Evolutionary conservation across 2,329 filamentous ascomycete species (phyloP).

Genomic region (Claviceps spartinae): DNA sequence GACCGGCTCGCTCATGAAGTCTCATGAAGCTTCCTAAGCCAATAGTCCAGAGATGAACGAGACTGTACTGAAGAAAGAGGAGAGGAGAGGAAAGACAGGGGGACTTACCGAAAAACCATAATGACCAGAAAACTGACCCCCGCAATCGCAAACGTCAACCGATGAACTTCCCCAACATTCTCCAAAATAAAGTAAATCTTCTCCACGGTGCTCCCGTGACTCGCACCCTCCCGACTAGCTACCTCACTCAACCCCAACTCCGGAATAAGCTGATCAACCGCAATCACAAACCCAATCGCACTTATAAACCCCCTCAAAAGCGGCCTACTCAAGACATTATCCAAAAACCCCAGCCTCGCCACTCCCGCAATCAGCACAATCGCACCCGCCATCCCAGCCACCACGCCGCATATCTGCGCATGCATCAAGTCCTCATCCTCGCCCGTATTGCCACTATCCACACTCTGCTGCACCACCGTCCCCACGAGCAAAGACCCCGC

Average conservation of each 20-base stretch:
- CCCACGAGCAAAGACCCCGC: conserved; percentile 85
- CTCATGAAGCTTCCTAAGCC: no score
- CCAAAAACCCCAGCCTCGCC: conserved; percentile 77
- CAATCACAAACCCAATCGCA: conserved; percentile 90
- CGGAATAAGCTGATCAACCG: conserved; percentile 86
- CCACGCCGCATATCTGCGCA: conserved; percentile 73
- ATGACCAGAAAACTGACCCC: conserved; percentile 73
- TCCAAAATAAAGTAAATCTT: conserved; percentile 69
- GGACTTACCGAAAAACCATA: conserved; percentile 67
- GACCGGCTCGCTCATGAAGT: no score
- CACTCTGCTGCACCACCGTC: conserved; percentile 66
- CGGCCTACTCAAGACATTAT: conserved; percentile 84
- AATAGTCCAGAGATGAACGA: no score
- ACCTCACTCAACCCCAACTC: conserved; percentile 64
- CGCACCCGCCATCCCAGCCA: conserved; percentile 74
- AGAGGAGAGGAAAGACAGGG: no score
- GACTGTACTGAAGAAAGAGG: no score
- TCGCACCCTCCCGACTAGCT: conserved; percentile 51
- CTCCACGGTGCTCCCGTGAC: conserved; percentile 73
- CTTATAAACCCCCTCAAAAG: conserved; percentile 94
- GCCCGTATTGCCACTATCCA: conserved; percentile 52
- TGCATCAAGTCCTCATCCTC: conserved; percentile 54
- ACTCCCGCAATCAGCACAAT: conserved; percentile 82
- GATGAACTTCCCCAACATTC: conserved; percentile 54
- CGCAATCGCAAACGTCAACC: conserved; percentile 62